Percentiles rank a stretch among this genome's conserved stretches.
Evolutionary conservation across 768 basidiomycete genomes (phyloP).

Genomic region (Leccinum boreale): DNA sequence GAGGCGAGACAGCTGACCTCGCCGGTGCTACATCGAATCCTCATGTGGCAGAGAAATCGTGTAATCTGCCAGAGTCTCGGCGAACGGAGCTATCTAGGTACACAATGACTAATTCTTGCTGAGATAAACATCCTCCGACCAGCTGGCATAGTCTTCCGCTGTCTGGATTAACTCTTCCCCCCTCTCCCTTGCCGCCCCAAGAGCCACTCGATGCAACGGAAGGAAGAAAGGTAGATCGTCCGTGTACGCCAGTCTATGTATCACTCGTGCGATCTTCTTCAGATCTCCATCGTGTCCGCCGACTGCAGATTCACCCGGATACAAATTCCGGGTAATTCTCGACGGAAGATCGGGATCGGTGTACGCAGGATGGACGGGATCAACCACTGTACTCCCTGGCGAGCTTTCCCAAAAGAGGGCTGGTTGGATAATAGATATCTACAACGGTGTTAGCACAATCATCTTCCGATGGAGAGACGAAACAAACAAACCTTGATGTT

Average conservation of each 20-base stretch:
- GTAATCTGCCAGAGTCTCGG: too few species aligned
- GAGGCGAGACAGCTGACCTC: too few species aligned
- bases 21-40: too few species aligned
- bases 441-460: background rate
- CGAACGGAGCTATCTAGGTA: too few species aligned
- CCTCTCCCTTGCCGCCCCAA: slow-evolving; percentile 20
- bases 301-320: slow-evolving; percentile 6
- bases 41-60: too few species aligned
- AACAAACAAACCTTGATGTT: slow-evolving; percentile 44
- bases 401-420: slow-evolving; percentile 20
- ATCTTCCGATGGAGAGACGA: background rate
- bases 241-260: slow-evolving; percentile 18
- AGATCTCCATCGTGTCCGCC: slow-evolving; percentile 16
- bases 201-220: slow-evolving; percentile 22
- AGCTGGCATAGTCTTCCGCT: slow-evolving; percentile 25
- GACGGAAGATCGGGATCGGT: slow-evolving; percentile 15
- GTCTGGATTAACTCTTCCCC: slow-evolving; percentile 22
- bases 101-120: background rate
- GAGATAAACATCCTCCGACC: slow-evolving; percentile 27
- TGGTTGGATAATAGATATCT: slow-evolving; percentile 27
- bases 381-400: background rate
- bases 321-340: slow-evolving; percentile 9
- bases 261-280: slow-evolving; percentile 20
- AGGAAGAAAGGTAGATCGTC: slow-evolving; percentile 26
- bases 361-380: slow-evolving; percentile 22